Evolutionary conservation across 805 yeast species (phyloP), one percentile per base, ranked within the genome.

Genomic region (Candida piceae): DNA sequence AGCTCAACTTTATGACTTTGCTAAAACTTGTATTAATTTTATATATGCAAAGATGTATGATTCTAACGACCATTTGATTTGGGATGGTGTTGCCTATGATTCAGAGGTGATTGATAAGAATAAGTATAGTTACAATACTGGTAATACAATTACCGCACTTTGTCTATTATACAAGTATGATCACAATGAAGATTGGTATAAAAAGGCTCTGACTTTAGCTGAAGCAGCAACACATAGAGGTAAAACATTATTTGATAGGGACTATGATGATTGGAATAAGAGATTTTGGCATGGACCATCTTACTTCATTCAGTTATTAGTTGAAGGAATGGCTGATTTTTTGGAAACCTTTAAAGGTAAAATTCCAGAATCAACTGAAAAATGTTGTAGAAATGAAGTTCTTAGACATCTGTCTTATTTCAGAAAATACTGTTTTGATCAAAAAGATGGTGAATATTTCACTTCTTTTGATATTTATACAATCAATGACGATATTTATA

Each of bases 271-370:
- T 34, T 58, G 64, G 49, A 69, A 66, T 16, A 67, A 69, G 45
- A 62, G 86, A 36, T 78, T 69, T 60, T 80, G 83, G 80, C 69
- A 81, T 46, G 85, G 80, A 50, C 64, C 76, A n/a, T 70, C 82
- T 1, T 76, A 74, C 56, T 80, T 79, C 55, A 69, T 75, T 38
- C 87, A 80, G 54, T 65, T 80, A 42, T 60, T 80, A 31, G 67
- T 78, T 26, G 86, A 78, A 54, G 87, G 87, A 0, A 61, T 78
- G 36, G 82, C 84, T 2, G 86, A 80, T 53, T 80, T 76, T 52
- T 55, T 76, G 52, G 57, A 75, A 48, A 69, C 66, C 25, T 64
- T 76, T 37, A 77, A 74, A 15, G 47, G 56, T 16, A 49, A 50
- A 8, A 67, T 66, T 4, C 63, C 62, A 41, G 46, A 59, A 46